These are phyloP conservation scores for Endoconidiophora laricicola DNA, from an alignment of 2,329 filamentous ascomycete species.

Conservation along the genomic window DNA sequence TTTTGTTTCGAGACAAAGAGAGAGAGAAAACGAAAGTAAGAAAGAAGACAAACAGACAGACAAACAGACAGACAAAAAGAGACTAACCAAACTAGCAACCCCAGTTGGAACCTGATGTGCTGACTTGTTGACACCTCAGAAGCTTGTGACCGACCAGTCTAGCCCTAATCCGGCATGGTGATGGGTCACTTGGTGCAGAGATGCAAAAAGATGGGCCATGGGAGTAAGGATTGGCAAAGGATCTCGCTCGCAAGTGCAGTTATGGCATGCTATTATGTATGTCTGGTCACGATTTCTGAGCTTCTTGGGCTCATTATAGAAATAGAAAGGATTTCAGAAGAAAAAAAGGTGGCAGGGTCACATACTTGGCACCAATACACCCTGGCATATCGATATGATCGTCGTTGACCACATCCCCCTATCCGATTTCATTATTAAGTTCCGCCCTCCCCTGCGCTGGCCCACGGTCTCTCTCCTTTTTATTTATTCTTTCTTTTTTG, in stretches of 20 bases:
- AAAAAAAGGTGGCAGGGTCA: no score
- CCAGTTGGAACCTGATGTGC: no score
- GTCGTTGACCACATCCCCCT: not conserved
- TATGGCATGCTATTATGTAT: no score
- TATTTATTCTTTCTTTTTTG: conserved; percentile 4
- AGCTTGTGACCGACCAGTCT: not conserved
- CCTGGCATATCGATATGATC: not conserved
- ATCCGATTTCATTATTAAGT: conserved; percentile 9
- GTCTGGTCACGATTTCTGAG: no score
- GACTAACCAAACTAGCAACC: no score
- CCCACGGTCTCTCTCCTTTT: conserved; percentile 4
- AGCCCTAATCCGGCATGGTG: not conserved
- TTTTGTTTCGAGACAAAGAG: not conserved
- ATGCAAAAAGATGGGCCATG: not conserved
- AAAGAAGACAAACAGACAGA: no score
- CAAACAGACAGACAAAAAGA: no score
- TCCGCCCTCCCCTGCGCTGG: conserved; percentile 8
- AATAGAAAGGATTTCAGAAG: no score
- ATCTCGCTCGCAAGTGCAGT: no score
- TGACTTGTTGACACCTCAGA: no score
- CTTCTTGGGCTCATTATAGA: not conserved
- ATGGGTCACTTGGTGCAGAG: not conserved
- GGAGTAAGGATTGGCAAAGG: not conserved
- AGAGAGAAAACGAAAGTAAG: no score
- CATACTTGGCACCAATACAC: not conserved